Conservation (phyloP, 2,329 filamentous ascomycete species). For the Xylariaceae sp. region DNA sequence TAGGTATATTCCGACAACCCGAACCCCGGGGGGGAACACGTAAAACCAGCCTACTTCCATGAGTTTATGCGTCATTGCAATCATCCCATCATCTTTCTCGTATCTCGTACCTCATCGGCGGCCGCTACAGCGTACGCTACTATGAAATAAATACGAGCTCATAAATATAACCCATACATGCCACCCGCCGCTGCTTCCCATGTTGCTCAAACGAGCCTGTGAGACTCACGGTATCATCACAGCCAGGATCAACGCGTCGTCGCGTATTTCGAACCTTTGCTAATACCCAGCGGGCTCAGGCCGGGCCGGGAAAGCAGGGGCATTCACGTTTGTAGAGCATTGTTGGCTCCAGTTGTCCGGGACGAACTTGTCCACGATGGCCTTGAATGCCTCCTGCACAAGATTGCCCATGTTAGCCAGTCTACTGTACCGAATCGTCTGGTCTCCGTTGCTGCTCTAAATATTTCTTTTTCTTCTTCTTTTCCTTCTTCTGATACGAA, state of each 20-base stretch:
- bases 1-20: too few species aligned
- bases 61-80: too few species aligned
- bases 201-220: background rate
- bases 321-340: conserved; percentile 42
- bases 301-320: conserved; percentile 41
- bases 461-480: background rate
- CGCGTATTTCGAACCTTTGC: background rate
- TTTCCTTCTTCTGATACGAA: background rate
- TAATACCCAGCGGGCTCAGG: conserved; percentile 50
- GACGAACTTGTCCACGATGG: conserved; percentile 84
- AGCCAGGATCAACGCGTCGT: background rate
- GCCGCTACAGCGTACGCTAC: background rate
- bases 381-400: conserved; percentile 75
- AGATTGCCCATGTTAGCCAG: background rate
- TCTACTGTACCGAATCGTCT: background rate
- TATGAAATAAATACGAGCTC: background rate
- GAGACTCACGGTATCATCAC: background rate
- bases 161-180: background rate
- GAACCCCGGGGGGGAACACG: too few species aligned
- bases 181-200: background rate
- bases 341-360: conserved; percentile 67
- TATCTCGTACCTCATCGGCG: background rate
- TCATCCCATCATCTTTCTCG: background rate
- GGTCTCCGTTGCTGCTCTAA: background rate
- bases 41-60: too few species aligned